phyloP scores from a whole-genome alignment of 257 asterid species.

The Prunella vulgaris region DNA sequence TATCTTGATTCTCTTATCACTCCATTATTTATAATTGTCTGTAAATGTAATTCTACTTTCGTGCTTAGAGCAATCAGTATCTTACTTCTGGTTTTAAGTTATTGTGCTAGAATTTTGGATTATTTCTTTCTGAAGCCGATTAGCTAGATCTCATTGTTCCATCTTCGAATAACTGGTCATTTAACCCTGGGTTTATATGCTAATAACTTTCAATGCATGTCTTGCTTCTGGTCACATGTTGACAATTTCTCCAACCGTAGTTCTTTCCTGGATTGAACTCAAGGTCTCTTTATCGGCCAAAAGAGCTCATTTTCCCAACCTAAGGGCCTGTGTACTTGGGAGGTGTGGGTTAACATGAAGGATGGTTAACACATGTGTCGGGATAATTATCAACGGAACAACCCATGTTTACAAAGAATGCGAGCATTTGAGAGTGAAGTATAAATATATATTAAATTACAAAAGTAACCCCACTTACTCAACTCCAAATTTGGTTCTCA shows the following conservation, averaged over 20 bases:
- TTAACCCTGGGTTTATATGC: not conserved
- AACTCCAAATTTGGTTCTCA: too few relatives aligned
- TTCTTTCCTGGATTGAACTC: not conserved
- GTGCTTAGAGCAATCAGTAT: not conserved
- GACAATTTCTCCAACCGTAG: not conserved
- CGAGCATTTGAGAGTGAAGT: too few relatives aligned
- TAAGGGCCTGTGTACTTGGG: too few relatives aligned
- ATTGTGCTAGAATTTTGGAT: not conserved
- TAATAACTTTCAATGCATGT: not conserved
- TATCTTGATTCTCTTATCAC: slow-evolving; percentile 4
- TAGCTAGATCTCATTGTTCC: not conserved
- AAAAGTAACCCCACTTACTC: too few relatives aligned
- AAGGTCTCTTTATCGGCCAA: not conserved
- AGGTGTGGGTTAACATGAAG: too few relatives aligned
- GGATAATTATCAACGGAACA: too few relatives aligned
- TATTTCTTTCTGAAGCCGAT: not conserved
- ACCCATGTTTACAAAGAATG: too few relatives aligned
- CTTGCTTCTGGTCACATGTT: not conserved
- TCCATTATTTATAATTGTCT: not conserved
- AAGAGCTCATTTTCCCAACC: not conserved
- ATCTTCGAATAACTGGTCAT: not conserved
- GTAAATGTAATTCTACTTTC: not conserved
- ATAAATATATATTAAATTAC: too few relatives aligned
- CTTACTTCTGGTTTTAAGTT: slow-evolving; percentile 1
- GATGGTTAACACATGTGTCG: too few relatives aligned